Base-by-base conservation (phyloP, 352 stramenopile genomes). In the Pythium aristosporum region DNA sequence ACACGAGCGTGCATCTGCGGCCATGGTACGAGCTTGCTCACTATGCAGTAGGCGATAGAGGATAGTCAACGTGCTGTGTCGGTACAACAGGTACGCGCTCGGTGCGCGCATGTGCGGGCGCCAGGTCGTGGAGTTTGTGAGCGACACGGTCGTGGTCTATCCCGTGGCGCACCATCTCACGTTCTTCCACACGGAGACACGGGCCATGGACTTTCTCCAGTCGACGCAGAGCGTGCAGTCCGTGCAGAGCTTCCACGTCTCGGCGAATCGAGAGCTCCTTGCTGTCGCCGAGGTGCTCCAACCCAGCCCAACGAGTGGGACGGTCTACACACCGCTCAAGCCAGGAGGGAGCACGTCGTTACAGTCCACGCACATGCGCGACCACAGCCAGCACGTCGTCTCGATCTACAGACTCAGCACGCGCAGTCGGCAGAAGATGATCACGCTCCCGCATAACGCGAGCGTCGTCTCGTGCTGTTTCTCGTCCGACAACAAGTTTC, bases 151-250 rank as follows among this genome's bases (percentile, higher is more conserved):
- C 6, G 72, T 91, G 7, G 76, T 89, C 47, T 92, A 91, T 44
- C 82, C 85, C 0, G 80, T 80, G 2, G 85, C 73, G 0, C 80
- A 92, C 44, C 82, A 92, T 55, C 67, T 92, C 34, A 70, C 52
- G 2, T 61, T 92, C 15, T 87, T 86, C 63, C 76, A 92, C 51
- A 63, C 85, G 0, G 85, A 91, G 46, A 78, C 28, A 18, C 72
- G 69, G 6, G 42, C 28, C 6, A 92, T 94, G 83, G 83, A 91
- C 28, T 94, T 94, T 36, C 69, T 94, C 21, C 76, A 92, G 49
- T 74, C 80, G 18, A 76, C 85, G 49, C 72, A 76, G 1, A 66
- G 68, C 12, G 67, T 83, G 30, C 81, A 83, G 41, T 74, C 58
- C 5, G 67, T 90, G 15, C 80, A 92, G 55, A 83, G 76, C 57